Percentiles rank a stretch among this genome's conserved stretches.
Evolutionary conservation across 305 asterid species (phyloP).

Genomic region (Plantago coronopus): DNA sequence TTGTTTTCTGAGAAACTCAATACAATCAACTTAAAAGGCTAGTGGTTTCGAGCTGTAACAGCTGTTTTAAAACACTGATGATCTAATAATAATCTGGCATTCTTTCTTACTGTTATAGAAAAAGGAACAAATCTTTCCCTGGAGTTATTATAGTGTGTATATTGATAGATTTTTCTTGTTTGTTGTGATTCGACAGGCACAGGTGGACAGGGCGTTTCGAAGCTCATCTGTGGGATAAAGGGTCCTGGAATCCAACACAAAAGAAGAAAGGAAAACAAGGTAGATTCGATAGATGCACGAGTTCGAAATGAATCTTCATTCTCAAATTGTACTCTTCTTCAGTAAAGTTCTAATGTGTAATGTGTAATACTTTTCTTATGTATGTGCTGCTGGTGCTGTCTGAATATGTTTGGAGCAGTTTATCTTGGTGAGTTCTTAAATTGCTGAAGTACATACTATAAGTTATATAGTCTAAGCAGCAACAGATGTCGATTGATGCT

Average conservation of each 20-base stretch:
- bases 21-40: no score
- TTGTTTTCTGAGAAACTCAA: no score
- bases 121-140: no score
- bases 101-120: no score
- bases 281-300: neutral
- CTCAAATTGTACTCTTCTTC: neutral
- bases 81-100: no score
- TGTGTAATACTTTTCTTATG: conserved; percentile 5
- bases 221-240: conserved; percentile 68
- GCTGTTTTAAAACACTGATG: no score
- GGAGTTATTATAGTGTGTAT: neutral
- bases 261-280: conserved; percentile 66
- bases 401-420: conserved; percentile 35
- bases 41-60: no score
- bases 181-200: conserved; percentile 30
- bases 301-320: neutral
- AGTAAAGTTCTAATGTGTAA: conserved; percentile 19
- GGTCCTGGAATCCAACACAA: conserved; percentile 60
- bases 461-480: neutral
- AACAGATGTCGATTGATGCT: neutral
- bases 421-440: conserved; percentile 44
- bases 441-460: neutral
- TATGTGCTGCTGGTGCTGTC: conserved; percentile 19
- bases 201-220: conserved; percentile 62
- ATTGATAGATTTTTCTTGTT: neutral